These are phyloP conservation scores for Nicotiana tomentosiformis DNA, from an alignment of 257 asterid species.

Conservation along the genomic window DNA sequence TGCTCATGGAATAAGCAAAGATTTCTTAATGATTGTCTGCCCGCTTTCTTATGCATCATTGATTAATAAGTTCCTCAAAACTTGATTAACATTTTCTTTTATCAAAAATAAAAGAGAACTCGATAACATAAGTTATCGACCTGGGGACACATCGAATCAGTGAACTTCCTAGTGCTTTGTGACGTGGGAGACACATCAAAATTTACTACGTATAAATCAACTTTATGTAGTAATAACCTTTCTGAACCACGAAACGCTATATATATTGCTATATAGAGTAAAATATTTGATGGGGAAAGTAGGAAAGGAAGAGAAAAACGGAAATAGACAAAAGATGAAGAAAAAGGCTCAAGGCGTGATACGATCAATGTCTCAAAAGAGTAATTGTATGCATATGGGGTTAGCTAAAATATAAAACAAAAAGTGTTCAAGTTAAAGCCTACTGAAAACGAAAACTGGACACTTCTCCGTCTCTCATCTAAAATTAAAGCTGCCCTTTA, in stretches of 20 bases:
- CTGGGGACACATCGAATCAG: neutral
- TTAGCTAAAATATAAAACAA: neutral
- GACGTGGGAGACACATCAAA: neutral
- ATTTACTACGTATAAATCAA: neutral
- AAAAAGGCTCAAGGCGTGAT: too few relatives aligned
- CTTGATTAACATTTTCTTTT: neutral
- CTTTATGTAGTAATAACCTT: neutral
- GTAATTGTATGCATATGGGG: too few relatives aligned
- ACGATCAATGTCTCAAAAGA: too few relatives aligned
- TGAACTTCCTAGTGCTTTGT: neutral
- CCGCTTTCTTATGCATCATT: neutral
- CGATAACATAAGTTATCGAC: neutral
- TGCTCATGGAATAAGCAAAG: neutral
- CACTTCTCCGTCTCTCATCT: neutral
- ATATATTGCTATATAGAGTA: too few relatives aligned
- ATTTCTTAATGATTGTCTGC: neutral
- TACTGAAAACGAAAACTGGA: neutral
- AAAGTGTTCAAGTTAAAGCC: neutral
- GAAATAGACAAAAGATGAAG: too few relatives aligned
- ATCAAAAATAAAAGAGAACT: neutral
- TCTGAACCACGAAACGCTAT: neutral
- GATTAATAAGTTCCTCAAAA: neutral
- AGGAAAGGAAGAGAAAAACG: too few relatives aligned
- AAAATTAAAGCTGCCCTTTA: neutral
- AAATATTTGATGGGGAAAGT: too few relatives aligned